Base-by-base conservation (phyloP, 2,329 filamentous ascomycete species). In the Pseudogymnoascus sp. region DNA sequence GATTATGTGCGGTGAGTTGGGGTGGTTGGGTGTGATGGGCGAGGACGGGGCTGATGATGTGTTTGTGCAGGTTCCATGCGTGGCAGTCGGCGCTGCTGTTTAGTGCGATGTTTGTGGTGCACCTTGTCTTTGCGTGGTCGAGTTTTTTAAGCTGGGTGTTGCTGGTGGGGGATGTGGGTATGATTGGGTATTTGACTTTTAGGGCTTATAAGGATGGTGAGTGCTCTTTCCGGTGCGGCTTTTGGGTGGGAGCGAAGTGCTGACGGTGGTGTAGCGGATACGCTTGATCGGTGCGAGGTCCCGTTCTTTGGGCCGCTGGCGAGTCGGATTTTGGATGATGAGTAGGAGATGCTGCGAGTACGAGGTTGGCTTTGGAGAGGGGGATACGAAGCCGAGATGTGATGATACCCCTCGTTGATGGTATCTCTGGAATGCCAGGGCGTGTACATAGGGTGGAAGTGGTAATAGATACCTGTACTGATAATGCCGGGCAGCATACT, bases 51-150 rank as follows among this genome's bases (percentile, higher is more conserved):
- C 25, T 65, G 59, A 68, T 62, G 30, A 16, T 61, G 69, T 60
- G 38, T 45, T 14, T 55, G 6, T 36, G 63, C 68, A 93, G 90
- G 66, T 97, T 97, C 69, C 94, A 99, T 75, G 94, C 94, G 6
- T 99, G 94, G 93, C 94, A 99, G 76, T 90, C 89, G 5, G 87
- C 88, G 66, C 80, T 96, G 70, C 75, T 96, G 2, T 97, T 96
- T 74, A 88, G 90, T 0, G 83, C 83, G 58, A 71, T 85, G 63
- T 84, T 92, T 75, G 76, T 96, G 60, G 68, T 97, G 23, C 93
- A 97, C 72, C 81, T 97, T 38, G 77, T 97, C 42, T 88, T 97
- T 75, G 88, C 87, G 11, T 96, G 91, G 89, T 93, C 90, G 23
- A 82, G 80, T 1, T 86, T 95, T 62, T 78, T 97, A 1, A 92